A percentile compares a stretch with the other conserved stretches of the same genome.
These are phyloP conservation scores for Pyricularia grisea DNA, from an alignment of 2,329 filamentous ascomycete species.

Conservation along the genomic window DNA sequence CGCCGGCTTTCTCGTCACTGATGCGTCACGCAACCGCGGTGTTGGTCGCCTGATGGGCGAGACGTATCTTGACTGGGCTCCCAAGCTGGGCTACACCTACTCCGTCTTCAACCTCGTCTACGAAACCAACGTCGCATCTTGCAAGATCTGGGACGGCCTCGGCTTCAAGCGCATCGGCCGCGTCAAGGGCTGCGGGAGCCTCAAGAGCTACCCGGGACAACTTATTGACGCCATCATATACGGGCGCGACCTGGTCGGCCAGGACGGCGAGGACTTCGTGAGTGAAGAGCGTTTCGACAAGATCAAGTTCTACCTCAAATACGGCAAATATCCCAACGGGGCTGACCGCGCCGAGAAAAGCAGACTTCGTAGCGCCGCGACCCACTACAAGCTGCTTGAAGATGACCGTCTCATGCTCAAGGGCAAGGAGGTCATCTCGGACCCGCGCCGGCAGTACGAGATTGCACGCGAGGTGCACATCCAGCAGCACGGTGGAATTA, in stretches of 20 bases:
- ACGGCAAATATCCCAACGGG: conserved; percentile 84
- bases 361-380: conserved; percentile 83
- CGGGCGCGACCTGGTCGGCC: conserved; percentile 50
- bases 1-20: conserved; percentile 67
- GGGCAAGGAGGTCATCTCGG: conserved; percentile 92
- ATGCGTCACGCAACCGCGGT: conserved; percentile 62
- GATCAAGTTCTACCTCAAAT: conserved; percentile 94
- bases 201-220: conserved; percentile 59
- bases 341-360: conserved; percentile 94
- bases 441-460: conserved; percentile 82
- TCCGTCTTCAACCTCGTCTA: conserved; percentile 93
- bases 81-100: conserved; percentile 78
- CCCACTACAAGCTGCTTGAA: conserved; percentile 80
- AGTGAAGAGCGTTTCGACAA: conserved; percentile 98
- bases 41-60: conserved; percentile 70
- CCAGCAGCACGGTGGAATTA: conserved; percentile 79
- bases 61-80: conserved; percentile 68
- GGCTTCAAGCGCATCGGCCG: conserved; percentile 89
- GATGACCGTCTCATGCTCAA: conserved; percentile 88
- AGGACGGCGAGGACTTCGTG: conserved; percentile 69
- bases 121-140: conserved; percentile 85
- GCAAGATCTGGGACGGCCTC: conserved; percentile 83
- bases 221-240: conserved; percentile 71
- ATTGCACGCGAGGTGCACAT: conserved; percentile 74
- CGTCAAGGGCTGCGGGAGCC: conserved; percentile 62